Percentiles rank a stretch among this genome's conserved stretches.
These are phyloP conservation scores for Pichia rugopelliculosa DNA, from an alignment of 805 yeast species.

Conservation along the genomic window DNA sequence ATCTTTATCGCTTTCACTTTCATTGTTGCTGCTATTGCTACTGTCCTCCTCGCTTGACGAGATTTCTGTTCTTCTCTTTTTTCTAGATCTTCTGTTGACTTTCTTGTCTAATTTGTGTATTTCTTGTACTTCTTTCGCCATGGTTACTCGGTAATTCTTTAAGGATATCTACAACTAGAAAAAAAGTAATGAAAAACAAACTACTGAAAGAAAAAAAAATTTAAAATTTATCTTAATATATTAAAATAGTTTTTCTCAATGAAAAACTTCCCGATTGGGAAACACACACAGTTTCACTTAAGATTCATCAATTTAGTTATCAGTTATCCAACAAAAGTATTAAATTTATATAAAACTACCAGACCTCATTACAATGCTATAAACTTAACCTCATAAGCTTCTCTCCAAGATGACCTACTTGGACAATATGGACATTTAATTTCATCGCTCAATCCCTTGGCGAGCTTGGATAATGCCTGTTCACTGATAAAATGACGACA, in stretches of 20 bases:
- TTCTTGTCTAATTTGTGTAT: neutral
- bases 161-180: no score
- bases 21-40: constrained; percentile 2
- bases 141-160: no score
- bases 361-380: neutral
- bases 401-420: constrained; percentile 27
- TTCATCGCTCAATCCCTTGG: constrained; percentile 21
- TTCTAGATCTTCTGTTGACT: constrained; percentile 44
- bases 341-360: no score
- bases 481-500: constrained; percentile 47
- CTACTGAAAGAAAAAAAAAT: no score
- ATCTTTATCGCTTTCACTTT: constrained; percentile 14
- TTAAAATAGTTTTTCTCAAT: no score
- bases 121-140: neutral
- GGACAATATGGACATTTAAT: constrained; percentile 74
- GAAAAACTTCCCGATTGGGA: no score
- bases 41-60: constrained; percentile 37
- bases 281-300: no score
- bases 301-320: no score
- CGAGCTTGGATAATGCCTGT: constrained; percentile 43
- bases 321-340: no score
- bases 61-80: constrained; percentile 80
- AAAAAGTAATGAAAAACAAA: no score
- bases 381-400: constrained; percentile 2
- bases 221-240: no score